Evolutionary conservation across 1,284 basidiomycete species (phyloP).

Genomic region (Paramarasmius palmivorus): DNA sequence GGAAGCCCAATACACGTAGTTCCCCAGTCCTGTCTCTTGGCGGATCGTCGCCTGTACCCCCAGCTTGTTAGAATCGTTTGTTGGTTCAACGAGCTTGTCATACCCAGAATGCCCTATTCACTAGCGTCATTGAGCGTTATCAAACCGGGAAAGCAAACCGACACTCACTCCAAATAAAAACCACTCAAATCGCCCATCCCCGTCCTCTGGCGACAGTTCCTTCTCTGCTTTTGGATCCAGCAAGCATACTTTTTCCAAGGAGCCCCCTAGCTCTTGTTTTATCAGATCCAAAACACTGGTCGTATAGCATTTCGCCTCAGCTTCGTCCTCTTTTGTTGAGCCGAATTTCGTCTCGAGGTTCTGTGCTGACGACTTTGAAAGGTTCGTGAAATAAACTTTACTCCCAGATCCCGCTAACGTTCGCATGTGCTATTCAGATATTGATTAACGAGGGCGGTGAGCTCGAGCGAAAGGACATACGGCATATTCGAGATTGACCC

Average conservation of each 20-base stretch:
- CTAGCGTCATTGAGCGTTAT: conserved; percentile 1
- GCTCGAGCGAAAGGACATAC: conserved; percentile 29
- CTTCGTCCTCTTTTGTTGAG: conserved; percentile 27
- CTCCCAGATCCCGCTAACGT: conserved; percentile 67
- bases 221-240: conserved; percentile 84
- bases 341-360: conserved; percentile 54
- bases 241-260: conserved; percentile 73
- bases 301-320: conserved; percentile 60
- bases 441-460: background rate
- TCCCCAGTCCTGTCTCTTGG: conserved; percentile 88
- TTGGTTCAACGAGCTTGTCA: background rate
- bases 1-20: conserved; percentile 85
- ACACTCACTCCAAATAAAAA: conserved; percentile 82
- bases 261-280: conserved; percentile 38
- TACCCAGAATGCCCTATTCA: conserved; percentile 63
- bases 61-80: conserved; percentile 14
- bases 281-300: conserved; percentile 70
- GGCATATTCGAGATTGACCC: conserved; percentile 86
- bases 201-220: conserved; percentile 74
- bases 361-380: conserved; percentile 68
- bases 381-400: conserved; percentile 80
- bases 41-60: conserved; percentile 80
- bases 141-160: background rate
- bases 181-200: conserved; percentile 71
- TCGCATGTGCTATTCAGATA: conserved; percentile 73